Conservation (phyloP, 371 early-diverging fungal species). For the Scutellospora calospora region DNA sequence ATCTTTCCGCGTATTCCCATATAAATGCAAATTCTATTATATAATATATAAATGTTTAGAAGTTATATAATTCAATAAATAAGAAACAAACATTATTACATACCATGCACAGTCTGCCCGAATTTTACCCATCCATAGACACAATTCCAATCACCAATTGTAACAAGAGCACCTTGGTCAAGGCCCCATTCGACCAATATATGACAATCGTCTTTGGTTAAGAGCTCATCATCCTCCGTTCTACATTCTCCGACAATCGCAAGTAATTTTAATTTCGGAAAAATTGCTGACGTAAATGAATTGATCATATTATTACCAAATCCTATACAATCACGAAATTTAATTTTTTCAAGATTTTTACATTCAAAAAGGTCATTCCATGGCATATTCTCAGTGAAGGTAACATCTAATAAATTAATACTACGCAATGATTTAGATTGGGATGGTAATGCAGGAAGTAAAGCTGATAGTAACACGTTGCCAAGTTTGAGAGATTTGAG, state of each 20-base stretch:
- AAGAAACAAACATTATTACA: not conserved
- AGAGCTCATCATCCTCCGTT: not conserved
- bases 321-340: slow-evolving; percentile 31
- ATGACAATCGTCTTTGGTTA: slow-evolving; percentile 4
- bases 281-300: not conserved
- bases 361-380: not conserved
- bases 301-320: slow-evolving; percentile 1
- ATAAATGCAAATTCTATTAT: not conserved
- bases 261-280: slow-evolving; percentile 21
- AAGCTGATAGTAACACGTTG: not conserved
- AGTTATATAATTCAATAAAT: not conserved
- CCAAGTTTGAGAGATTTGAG: slow-evolving; percentile 27
- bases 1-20: not conserved
- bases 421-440: not conserved
- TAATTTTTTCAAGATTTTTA: slow-evolving; percentile 31
- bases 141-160: not conserved
- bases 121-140: not conserved
- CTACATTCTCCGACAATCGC: slow-evolving; percentile 27
- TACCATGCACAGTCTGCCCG: not conserved
- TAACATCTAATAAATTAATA: not conserved
- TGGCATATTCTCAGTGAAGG: not conserved
- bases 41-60: not conserved
- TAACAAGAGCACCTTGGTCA: slow-evolving; percentile 19
- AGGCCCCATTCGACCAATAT: slow-evolving; percentile 21
- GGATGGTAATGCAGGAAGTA: not conserved